Conservation (phyloP, 1,284 basidiomycete species). For the Irpex rosettiformis region DNA sequence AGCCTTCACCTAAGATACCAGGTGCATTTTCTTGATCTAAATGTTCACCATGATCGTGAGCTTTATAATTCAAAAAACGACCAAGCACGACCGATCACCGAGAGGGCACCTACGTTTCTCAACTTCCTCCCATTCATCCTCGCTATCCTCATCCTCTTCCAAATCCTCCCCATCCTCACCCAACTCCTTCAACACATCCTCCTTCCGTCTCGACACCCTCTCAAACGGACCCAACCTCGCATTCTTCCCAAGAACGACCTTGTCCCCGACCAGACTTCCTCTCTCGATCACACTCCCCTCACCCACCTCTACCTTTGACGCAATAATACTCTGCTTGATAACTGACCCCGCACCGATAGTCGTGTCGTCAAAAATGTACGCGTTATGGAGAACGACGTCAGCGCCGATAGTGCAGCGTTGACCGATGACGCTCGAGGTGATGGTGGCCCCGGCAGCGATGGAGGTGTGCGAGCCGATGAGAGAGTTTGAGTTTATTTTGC, state of each 20-base stretch:
- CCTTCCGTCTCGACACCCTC: constrained; percentile 56
- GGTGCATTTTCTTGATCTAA: constrained; percentile 43
- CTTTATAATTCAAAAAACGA: neutral
- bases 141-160: constrained; percentile 28
- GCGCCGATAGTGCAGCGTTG: constrained; percentile 67
- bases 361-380: constrained; percentile 83
- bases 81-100: neutral
- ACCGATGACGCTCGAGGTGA: constrained; percentile 76
- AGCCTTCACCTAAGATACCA: constrained; percentile 50
- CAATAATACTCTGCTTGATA: constrained; percentile 79
- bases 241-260: constrained; percentile 72
- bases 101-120: constrained; percentile 49
- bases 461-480: constrained; percentile 73
- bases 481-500: constrained; percentile 79
- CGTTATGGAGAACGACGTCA: constrained; percentile 60
- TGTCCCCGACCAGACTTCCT: constrained; percentile 80
- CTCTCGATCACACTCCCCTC: constrained; percentile 58
- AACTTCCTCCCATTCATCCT: constrained; percentile 55
- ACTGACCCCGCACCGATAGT: constrained; percentile 74
- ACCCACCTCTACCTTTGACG: constrained; percentile 69
- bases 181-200: constrained; percentile 18
- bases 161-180: neutral
- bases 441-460: constrained; percentile 59
- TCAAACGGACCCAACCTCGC: constrained; percentile 71
- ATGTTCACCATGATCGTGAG: neutral